Evolutionary conservation across 495 filamentous ascomycete genomes (phyloP).

Genomic region (Podospora comata): DNA sequence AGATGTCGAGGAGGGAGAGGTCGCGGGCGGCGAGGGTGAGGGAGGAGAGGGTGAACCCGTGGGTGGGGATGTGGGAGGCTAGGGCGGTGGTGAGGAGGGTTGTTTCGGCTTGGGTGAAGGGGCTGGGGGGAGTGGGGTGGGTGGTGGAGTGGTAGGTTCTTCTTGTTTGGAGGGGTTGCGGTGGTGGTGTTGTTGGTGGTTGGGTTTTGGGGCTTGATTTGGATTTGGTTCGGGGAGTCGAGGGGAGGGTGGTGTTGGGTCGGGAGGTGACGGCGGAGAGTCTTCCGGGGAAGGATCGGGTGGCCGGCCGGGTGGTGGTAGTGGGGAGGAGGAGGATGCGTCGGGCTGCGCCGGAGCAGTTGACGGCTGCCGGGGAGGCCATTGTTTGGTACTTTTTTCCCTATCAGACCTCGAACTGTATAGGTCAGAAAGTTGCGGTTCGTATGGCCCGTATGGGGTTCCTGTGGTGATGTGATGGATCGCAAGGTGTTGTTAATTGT

Average conservation of each 20-base stretch:
- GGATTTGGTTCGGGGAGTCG: not conserved
- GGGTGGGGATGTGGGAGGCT: constrained; percentile 65
- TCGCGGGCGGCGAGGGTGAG: constrained; percentile 77
- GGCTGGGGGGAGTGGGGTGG: constrained; percentile 17
- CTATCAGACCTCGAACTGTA: not conserved
- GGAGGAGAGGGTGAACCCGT: constrained; percentile 74
- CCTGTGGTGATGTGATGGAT: not conserved
- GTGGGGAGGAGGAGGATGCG: constrained; percentile 13
- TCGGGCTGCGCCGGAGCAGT: constrained; percentile 16
- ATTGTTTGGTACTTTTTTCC: not conserved
- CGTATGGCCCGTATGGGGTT: not conserved
- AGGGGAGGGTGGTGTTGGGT: constrained; percentile 4
- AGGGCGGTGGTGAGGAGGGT: constrained; percentile 78
- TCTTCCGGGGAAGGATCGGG: not conserved
- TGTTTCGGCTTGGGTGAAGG: constrained; percentile 69
- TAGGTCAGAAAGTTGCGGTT: not conserved
- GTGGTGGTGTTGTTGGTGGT: constrained; percentile 1
- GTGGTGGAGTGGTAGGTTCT: constrained; percentile 22
- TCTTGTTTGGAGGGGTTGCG: not conserved
- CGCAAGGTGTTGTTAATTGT: not conserved
- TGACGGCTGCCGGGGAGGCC: not conserved
- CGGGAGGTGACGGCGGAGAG: constrained; percentile 2
- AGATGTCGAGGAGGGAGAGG: constrained; percentile 80
- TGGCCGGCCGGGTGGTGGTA: constrained; percentile 6
- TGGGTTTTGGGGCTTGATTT: not conserved